These are phyloP conservation scores for Lonicera japonica DNA, from an alignment of 129 eudicot species.

Conservation along the genomic window DNA sequence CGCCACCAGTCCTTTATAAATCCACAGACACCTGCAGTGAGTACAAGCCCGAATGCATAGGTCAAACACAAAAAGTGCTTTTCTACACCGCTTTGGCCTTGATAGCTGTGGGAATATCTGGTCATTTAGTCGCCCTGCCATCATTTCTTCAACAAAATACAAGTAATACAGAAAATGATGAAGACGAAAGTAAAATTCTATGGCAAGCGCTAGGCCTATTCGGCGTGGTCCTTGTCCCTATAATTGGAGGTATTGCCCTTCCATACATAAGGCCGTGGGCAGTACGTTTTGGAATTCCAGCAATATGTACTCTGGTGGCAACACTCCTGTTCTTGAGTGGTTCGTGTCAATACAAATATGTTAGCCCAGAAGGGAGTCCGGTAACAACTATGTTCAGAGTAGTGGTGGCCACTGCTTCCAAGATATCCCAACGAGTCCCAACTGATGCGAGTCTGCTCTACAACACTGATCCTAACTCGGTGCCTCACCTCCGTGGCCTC, in stretches of 20 bases:
- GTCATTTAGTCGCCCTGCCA: constrained; percentile 35
- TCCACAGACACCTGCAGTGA: constrained; percentile 33
- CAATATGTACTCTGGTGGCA: constrained; percentile 43
- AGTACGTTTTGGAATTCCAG: constrained; percentile 54
- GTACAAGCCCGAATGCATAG: constrained; percentile 45
- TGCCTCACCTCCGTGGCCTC: constrained; percentile 39
- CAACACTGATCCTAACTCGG: constrained; percentile 4
- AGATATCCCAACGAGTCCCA: constrained; percentile 28
- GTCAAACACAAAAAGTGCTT: constrained; percentile 44
- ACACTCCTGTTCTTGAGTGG: constrained; percentile 38
- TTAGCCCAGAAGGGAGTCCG: constrained; percentile 35
- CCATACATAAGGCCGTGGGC: constrained; percentile 57
- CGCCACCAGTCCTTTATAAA: constrained; percentile 41
- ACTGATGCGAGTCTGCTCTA: constrained; percentile 14
- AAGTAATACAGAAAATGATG: constrained; percentile 1
- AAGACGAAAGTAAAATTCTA: constrained; percentile 9
- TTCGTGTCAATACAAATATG: constrained; percentile 16
- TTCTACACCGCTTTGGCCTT: constrained; percentile 42
- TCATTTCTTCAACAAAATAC: constrained; percentile 32
- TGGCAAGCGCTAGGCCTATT: constrained; percentile 19
- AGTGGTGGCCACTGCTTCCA: constrained; percentile 35
- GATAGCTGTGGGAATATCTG: constrained; percentile 53
- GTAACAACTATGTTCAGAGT: constrained; percentile 37
- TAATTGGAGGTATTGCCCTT: constrained; percentile 37
- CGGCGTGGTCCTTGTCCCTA: constrained; percentile 13